Evolutionary conservation across 2,329 filamentous ascomycete species (phyloP), one percentile per base, ranked within the genome.

Genomic region (Coniochaeta hoffmannii): DNA sequence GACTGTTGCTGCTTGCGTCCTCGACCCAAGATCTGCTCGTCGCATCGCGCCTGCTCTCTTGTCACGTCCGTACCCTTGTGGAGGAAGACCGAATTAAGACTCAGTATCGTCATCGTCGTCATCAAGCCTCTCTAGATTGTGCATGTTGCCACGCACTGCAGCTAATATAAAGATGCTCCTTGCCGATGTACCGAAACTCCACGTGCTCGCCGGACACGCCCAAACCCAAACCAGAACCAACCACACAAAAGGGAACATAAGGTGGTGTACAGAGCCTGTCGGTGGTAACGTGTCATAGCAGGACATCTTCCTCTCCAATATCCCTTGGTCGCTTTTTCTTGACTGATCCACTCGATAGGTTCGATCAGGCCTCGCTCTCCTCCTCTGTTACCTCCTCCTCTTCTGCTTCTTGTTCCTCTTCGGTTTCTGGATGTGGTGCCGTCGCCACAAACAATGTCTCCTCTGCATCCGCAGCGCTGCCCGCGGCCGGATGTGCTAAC

Each of bases 201-300:
- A 41, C 26, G 32, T 53, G 50, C 50, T 38, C 50, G 32, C 50
- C 50, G 32, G 50, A 5, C 31, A 38, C 50, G n/a, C 17, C 30
- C 24, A 31, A 17, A 32, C 28, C 41, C 49, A 19, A 32, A 32
- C 31, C 28, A 32, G 26, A 51, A 15, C 26, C 49, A 51, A 34
- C 12, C n/a, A 51, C 28, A 51, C 31, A 22, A 19, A 50, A 34
- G 49, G 49, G 19, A 38, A 35, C 31, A 53, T 31, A 38, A 36
- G 34, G 31, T 30, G 15, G 38, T 36, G 22, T 57, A 28, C 24
- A 54, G 44, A 26, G 24, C 24, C n/a, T 32, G 19, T 34, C 49
- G n/a, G 49, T 54, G 53, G 55, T 57, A 57, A 57, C 55, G 55
- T 57, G 55, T 50, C 55, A 57, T 54, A 49, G 34, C 53, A 50